These are phyloP conservation scores for Clonostachys sp. DNA, from an alignment of 2,329 filamentous ascomycete species.

Conservation along the genomic window DNA sequence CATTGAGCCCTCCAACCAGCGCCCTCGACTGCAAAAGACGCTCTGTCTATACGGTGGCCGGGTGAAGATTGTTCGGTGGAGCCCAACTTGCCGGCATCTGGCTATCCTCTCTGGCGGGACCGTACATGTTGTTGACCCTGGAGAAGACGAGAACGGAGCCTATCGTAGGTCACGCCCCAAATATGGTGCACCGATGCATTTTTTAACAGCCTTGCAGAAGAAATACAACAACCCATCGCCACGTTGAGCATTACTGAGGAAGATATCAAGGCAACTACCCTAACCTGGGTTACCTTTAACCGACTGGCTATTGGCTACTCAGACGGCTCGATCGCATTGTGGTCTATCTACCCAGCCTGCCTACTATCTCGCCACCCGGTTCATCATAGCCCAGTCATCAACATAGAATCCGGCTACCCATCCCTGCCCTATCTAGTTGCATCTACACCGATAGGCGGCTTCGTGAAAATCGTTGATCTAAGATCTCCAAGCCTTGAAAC, in stretches of 20 bases:
- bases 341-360: slow-evolving; percentile 46
- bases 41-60: slow-evolving; percentile 47
- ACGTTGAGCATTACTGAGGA: slow-evolving; percentile 40
- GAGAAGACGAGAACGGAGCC: slow-evolving; percentile 18
- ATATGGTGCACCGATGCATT: neutral
- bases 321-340: slow-evolving; percentile 51
- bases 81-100: slow-evolving; percentile 39
- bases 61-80: slow-evolving; percentile 47
- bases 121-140: slow-evolving; percentile 40
- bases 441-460: slow-evolving; percentile 49
- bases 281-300: slow-evolving; percentile 52
- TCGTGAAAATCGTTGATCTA: slow-evolving; percentile 47
- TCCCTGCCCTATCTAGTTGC: slow-evolving; percentile 51
- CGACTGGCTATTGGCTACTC: slow-evolving; percentile 50
- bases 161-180: slow-evolving; percentile 33
- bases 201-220: slow-evolving; percentile 28
- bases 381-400: slow-evolving; percentile 49
- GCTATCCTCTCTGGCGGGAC: slow-evolving; percentile 47
- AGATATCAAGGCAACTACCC: slow-evolving; percentile 40
- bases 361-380: slow-evolving; percentile 46
- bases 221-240: slow-evolving; percentile 36
- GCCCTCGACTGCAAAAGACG: slow-evolving; percentile 33
- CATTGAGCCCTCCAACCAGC: slow-evolving; percentile 21
- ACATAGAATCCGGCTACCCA: slow-evolving; percentile 51
- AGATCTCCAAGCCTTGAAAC: slow-evolving; percentile 45